Evolutionary conservation across 2,329 filamentous ascomycete genomes (phyloP).

Genomic region (Penicillium sp.): DNA sequence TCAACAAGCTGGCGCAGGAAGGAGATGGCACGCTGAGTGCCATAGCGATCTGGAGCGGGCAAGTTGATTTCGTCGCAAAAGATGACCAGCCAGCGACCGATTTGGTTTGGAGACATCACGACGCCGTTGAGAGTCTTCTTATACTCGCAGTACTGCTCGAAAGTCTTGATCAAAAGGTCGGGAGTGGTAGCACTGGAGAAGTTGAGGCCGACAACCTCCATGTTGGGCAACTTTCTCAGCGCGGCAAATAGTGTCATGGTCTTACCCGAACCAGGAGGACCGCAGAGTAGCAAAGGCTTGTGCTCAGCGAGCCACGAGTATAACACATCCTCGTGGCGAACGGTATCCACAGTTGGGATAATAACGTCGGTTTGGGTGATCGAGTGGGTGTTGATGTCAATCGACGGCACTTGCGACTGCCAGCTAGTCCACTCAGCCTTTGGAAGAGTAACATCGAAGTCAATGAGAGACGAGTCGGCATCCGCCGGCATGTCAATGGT

Average conservation of each 20-base stretch:
- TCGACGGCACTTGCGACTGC: slow-evolving; percentile 88
- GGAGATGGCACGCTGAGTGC: slow-evolving; percentile 92
- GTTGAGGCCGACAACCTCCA: slow-evolving; percentile 98
- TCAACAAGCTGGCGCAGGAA: slow-evolving; percentile 97
- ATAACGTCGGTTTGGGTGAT: slow-evolving; percentile 97
- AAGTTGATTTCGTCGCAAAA: slow-evolving; percentile 99
- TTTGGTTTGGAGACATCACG: slow-evolving; percentile 90
- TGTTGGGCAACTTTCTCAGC: slow-evolving; percentile 90
- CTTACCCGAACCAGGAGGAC: slow-evolving; percentile 96
- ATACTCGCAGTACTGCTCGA: slow-evolving; percentile 99
- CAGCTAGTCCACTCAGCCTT: slow-evolving; percentile 85
- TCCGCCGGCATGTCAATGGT: slow-evolving; percentile 80
- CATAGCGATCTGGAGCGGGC: slow-evolving; percentile 94
- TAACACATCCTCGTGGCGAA: slow-evolving; percentile 96
- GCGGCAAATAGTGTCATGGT: slow-evolving; percentile 99
- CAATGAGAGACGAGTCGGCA: slow-evolving; percentile 76
- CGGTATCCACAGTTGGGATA: slow-evolving; percentile 94
- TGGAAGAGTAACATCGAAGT: slow-evolving; percentile 86
- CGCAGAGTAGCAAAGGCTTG: slow-evolving; percentile 92
- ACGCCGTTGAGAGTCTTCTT: slow-evolving; percentile 97
- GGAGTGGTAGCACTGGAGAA: slow-evolving; percentile 98
- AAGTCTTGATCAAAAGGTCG: slow-evolving; percentile 96
- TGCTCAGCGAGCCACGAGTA: slow-evolving; percentile 99
- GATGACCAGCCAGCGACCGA: slow-evolving; percentile 94
- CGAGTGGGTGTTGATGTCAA: slow-evolving; percentile 97